Evolutionary conservation across 1,284 basidiomycete genomes (phyloP).

Genomic region (Cutaneotrichosporon spelunceum): DNA sequence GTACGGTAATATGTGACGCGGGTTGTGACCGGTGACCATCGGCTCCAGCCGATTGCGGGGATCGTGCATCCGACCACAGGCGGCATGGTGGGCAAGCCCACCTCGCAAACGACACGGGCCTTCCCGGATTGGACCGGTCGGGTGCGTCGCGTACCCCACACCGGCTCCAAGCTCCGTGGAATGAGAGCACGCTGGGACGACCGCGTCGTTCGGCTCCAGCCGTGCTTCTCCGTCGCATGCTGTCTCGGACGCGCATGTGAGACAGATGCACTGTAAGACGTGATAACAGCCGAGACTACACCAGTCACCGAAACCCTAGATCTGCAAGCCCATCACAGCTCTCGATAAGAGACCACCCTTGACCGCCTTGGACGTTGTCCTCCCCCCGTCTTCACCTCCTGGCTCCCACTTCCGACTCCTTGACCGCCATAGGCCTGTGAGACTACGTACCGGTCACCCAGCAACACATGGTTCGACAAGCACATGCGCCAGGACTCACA

Average conservation of each 20-base stretch:
- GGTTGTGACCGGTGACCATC: neutral
- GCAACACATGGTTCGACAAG: no score
- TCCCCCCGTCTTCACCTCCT: no score
- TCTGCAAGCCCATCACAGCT: no score
- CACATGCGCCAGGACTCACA: no score
- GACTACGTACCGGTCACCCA: no score
- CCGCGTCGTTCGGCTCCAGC: neutral
- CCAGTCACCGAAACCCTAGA: no score
- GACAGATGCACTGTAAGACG: neutral
- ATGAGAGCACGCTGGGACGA: neutral
- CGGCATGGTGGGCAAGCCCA: neutral
- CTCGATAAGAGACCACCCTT: no score
- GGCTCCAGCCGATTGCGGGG: constrained; percentile 2
- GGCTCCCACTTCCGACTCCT: no score
- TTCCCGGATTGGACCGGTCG: neutral
- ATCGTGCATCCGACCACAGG: no score
- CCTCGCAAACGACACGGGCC: neutral
- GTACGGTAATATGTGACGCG: neutral
- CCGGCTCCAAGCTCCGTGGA: neutral
- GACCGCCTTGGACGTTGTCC: no score
- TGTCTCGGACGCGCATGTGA: neutral
- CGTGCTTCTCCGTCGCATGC: neutral
- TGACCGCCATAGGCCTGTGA: no score
- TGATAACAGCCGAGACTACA: neutral
- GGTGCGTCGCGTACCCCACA: neutral